Evolutionary conservation across 345 rosid species (phyloP), one percentile per base, ranked within the genome.

Genomic region (Alliaria petiolata): DNA sequence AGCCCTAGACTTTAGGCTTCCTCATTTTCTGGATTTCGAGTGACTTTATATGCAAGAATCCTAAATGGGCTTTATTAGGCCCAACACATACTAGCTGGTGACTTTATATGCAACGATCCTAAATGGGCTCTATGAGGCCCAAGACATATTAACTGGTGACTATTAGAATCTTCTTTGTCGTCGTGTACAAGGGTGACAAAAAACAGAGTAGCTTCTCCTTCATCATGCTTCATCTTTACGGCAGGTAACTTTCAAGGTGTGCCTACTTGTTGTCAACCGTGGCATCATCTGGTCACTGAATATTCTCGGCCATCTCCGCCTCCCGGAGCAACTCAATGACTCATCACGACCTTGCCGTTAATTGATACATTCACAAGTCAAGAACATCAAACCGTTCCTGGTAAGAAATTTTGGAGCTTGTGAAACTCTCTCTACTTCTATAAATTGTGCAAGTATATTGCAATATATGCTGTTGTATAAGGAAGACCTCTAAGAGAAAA

Each of bases 291-390:
- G 1, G 86, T 74, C 35, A 65, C 78, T 2, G 96, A 92, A 15
- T 84, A 85, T 55, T 95, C 96, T 75, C 89, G 86, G 76, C 91
- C 96, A 3, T 81, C 62, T 15, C 86, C 90, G 2, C 97, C 95
- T 10, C 84, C 86, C 16, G 96, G 93, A 14, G 74, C 65, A 47
- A 2, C 54, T n/a, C n/a, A n/a, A n/a, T n/a, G n/a, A n/a, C n/a
- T 62, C 36, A 62, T 50, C 33, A 79, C 38, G 72, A 63, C 5
- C 68, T 76, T 14, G 58, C 81, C 16, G 50, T 80, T 51, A 34
- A 61, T 26, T 82, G 81, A 67, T 91, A 86, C 77, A 38, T 84
- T 38, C 86, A n/a, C n/a, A n/a, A n/a, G n/a, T n/a, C n/a, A n/a
- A n/a, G n/a, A n/a, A n/a, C n/a, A n/a, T n/a, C n/a, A n/a, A n/a